These are phyloP conservation scores for Meredithiella fracta DNA, from an alignment of 2,329 filamentous ascomycete genomes.

Conservation along the genomic window DNA sequence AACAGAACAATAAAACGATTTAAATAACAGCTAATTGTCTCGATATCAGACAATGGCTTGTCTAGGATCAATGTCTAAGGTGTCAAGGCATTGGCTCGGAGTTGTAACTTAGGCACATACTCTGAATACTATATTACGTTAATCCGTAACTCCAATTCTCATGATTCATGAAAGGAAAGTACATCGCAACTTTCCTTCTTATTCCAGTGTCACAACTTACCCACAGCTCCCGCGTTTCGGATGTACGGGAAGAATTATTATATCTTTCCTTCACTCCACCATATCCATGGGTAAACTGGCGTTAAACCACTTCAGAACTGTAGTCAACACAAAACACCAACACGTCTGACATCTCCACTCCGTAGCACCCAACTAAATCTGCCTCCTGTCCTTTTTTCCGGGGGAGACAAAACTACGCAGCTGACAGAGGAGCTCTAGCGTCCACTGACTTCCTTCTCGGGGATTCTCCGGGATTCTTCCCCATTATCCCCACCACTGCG, in stretches of 20 bases:
- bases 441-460: conserved; percentile 7
- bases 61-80: too few species aligned
- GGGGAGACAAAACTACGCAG: not conserved
- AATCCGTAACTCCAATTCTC: too few species aligned
- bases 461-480: not conserved
- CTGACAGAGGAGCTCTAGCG: not conserved
- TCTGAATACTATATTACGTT: too few species aligned
- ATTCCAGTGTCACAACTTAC: not conserved
- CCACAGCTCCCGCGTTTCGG: not conserved
- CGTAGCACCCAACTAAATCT: not conserved
- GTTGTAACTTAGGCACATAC: too few species aligned
- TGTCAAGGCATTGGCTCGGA: too few species aligned
- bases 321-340: not conserved
- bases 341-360: not conserved
- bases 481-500: not conserved
- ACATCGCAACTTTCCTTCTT: too few species aligned
- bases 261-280: not conserved
- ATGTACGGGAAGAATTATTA: not conserved
- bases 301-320: not conserved
- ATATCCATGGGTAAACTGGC: too few species aligned
- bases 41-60: too few species aligned
- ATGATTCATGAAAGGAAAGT: too few species aligned
- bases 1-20: not conserved
- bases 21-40: too few species aligned
- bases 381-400: not conserved